A percentile compares a stretch with the other conserved stretches of the same genome.
phyloP scores from a whole-genome alignment of 2,329 filamentous ascomycete genomes.

The Metarhizium sp. region DNA sequence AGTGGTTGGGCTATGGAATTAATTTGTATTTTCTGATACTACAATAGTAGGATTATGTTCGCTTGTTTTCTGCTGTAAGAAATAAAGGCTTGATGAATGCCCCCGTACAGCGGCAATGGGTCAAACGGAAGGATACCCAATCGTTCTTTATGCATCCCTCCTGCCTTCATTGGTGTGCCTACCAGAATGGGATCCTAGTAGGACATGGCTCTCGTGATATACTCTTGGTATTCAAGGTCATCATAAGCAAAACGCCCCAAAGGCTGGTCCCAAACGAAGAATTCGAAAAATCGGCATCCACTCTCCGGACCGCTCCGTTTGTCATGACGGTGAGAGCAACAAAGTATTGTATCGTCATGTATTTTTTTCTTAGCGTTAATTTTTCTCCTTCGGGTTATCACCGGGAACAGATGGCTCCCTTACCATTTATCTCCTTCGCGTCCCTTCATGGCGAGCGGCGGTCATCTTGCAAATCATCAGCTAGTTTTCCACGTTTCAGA shows the following conservation, averaged over 20 bases:
- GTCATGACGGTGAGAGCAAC: neutral
- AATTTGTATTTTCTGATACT: neutral
- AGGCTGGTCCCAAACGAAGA: neutral
- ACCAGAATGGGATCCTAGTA: neutral
- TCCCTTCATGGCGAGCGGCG: slow-evolving; percentile 12
- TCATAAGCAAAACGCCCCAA: neutral
- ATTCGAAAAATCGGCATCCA: neutral
- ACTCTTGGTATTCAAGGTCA: neutral
- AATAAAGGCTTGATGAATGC: neutral
- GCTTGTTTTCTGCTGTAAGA: neutral
- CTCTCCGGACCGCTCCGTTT: neutral
- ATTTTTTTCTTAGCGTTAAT: neutral
- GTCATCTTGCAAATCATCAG: slow-evolving; percentile 42
- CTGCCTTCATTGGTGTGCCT: neutral
- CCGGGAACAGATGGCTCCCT: neutral
- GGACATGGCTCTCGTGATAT: neutral
- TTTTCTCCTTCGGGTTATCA: neutral
- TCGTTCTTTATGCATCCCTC: neutral
- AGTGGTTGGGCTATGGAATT: neutral
- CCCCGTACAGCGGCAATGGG: neutral
- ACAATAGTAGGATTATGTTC: neutral
- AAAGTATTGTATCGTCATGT: neutral
- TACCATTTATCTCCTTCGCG: slow-evolving; percentile 1
- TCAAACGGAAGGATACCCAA: neutral
- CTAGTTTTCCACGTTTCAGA: slow-evolving; percentile 40